A percentile compares a stretch with the other conserved stretches of the same genome.
These are phyloP conservation scores for Saccharomycopsis olivae DNA, from an alignment of 805 yeast genomes.

Conservation along the genomic window DNA sequence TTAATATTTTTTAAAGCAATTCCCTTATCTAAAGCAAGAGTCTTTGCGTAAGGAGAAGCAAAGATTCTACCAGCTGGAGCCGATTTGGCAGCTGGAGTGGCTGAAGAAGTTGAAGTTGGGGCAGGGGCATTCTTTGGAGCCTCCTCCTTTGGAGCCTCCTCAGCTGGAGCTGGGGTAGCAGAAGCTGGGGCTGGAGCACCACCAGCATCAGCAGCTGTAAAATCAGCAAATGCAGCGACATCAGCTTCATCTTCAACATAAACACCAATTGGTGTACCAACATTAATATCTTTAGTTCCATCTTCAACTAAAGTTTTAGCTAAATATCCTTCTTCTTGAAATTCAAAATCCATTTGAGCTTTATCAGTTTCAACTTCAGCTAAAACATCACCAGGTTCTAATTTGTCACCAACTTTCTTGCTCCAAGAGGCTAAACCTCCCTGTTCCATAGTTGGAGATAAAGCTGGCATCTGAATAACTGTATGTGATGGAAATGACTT, in stretches of 20 bases:
- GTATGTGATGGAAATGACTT: constrained; percentile 77
- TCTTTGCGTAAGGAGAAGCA: constrained; percentile 94
- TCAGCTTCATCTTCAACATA: constrained; percentile 81
- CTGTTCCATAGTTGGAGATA: constrained; percentile 99
- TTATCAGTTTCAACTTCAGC: constrained; percentile 97
- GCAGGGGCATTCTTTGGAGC: constrained; percentile 24
- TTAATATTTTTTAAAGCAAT: constrained; percentile 71
- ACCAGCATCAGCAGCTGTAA: constrained; percentile 76
- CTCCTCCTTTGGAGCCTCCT: constrained; percentile 23
- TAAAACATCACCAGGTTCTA: constrained; percentile 85
- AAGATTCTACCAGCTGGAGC: constrained; percentile 58
- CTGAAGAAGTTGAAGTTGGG: constrained; percentile 23
- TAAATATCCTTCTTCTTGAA: constrained; percentile 83
- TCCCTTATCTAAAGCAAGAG: constrained; percentile 86
- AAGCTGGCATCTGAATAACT: constrained; percentile 94
- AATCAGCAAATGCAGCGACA: constrained; percentile 80
- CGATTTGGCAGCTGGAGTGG: constrained; percentile 25
- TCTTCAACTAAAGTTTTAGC: constrained; percentile 60
- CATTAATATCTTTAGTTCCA: constrained; percentile 79
- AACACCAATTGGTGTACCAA: constrained; percentile 93
- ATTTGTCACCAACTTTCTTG: constrained; percentile 79
- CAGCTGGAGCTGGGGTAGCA: constrained; percentile 22
- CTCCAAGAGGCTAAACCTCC: constrained; percentile 89
- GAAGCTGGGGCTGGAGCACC: constrained; percentile 30
- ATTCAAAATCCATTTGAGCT: constrained; percentile 75